A percentile compares a stretch with the other conserved stretches of the same genome.
phyloP scores from a whole-genome alignment of 352 stramenopile species.

The Globisporangium uncinulatum region DNA sequence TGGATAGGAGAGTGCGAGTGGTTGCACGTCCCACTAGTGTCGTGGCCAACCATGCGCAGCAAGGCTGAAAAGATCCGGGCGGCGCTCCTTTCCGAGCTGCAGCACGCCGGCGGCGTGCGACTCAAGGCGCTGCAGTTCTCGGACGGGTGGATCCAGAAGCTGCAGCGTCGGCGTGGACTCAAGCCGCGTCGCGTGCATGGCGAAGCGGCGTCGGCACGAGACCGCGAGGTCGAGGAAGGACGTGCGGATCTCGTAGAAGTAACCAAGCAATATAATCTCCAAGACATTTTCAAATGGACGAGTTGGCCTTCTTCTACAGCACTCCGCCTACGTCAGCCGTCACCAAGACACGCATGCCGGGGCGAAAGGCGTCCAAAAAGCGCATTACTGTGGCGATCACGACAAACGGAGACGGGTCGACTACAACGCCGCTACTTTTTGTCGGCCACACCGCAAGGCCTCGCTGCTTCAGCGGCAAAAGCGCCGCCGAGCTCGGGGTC shows the following conservation, averaged over 20 bases:
- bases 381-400: not conserved
- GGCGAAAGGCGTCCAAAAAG: not conserved
- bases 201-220: not conserved
- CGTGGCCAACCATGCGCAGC: not conserved
- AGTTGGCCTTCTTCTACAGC: not conserved
- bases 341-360: not conserved
- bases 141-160: not conserved
- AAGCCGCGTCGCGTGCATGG: not conserved
- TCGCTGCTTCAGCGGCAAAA: not conserved
- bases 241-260: not conserved
- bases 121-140: not conserved
- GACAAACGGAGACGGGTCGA: not conserved
- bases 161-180: not conserved
- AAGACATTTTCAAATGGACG: conserved; percentile 1
- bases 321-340: not conserved
- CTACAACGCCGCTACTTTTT: not conserved
- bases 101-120: not conserved
- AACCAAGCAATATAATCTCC: not conserved
- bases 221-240: not conserved
- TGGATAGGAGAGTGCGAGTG: not conserved
- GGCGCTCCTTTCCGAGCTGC: not conserved
- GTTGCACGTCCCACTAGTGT: not conserved
- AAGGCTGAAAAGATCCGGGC: not conserved
- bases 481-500: not conserved
- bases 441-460: not conserved